These are phyloP conservation scores for Saturnispora serradocipensis DNA, from an alignment of 805 yeast species.

Conservation along the genomic window DNA sequence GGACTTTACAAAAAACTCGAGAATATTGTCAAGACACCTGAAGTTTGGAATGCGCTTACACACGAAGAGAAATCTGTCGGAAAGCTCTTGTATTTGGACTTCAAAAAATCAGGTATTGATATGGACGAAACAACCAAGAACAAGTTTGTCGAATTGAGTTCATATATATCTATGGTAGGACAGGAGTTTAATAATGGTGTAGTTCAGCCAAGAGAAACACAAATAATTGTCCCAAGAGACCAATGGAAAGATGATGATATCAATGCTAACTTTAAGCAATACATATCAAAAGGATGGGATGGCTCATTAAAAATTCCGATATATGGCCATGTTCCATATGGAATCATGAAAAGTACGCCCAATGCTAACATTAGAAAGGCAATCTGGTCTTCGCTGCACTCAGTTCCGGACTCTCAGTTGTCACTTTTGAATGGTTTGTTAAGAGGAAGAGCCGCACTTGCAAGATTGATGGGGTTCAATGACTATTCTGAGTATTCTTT, in stretches of 20 bases:
- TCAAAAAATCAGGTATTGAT: slow-evolving; percentile 82
- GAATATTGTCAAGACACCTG: slow-evolving; percentile 34
- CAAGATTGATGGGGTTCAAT: slow-evolving; percentile 59
- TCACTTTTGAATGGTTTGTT: slow-evolving; percentile 48
- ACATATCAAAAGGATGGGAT: slow-evolving; percentile 24
- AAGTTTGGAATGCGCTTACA: slow-evolving; percentile 34
- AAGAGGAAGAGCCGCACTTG: slow-evolving; percentile 57
- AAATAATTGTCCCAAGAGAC: slow-evolving; percentile 22
- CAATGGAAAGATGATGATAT: slow-evolving; percentile 25
- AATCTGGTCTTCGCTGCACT: slow-evolving; percentile 70
- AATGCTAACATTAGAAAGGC: slow-evolving; percentile 49
- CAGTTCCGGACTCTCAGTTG: slow-evolving; percentile 56
- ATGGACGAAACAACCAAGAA: slow-evolving; percentile 57
- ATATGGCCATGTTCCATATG: slow-evolving; percentile 55
- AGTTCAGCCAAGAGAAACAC: slow-evolving; percentile 21
- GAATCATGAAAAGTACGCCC: slow-evolving; percentile 50
- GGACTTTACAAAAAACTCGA: slow-evolving; percentile 55
- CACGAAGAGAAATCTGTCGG: slow-evolving; percentile 81
- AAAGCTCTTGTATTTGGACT: slow-evolving; percentile 67
- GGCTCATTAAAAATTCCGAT: slow-evolving; percentile 44
- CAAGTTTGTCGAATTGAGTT: slow-evolving; percentile 69
- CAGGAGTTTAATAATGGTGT: slow-evolving; percentile 60
- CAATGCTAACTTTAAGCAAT: slow-evolving; percentile 16
- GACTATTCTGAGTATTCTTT: slow-evolving; percentile 76
- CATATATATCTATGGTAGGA: slow-evolving; percentile 71